phyloP scores from a whole-genome alignment of 2,329 filamentous ascomycete species.

The Chlorencoelia australis region DNA sequence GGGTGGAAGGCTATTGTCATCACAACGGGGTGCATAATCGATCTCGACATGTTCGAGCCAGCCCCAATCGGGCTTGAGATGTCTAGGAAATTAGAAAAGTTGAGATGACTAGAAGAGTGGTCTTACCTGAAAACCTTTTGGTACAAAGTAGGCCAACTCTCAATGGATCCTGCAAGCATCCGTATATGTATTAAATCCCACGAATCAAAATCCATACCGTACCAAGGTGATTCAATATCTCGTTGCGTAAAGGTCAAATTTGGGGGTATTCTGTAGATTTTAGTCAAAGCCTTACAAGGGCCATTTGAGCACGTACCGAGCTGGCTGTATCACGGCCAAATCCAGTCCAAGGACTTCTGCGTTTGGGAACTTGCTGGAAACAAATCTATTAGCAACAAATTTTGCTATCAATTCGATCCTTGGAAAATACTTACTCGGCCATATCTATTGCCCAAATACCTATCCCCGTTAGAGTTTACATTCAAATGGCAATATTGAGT shows the following conservation, averaged over 20 bases:
- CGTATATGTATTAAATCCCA: slow-evolving; percentile 73
- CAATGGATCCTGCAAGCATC: slow-evolving; percentile 68
- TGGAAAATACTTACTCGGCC: slow-evolving; percentile 49
- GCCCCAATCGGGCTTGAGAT: slow-evolving; percentile 66
- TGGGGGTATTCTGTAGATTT: slow-evolving; percentile 50
- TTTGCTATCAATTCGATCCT: not conserved
- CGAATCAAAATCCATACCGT: slow-evolving; percentile 29
- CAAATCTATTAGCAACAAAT: slow-evolving; percentile 38
- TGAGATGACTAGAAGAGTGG: not conserved
- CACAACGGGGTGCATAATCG: slow-evolving; percentile 66
- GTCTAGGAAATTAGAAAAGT: slow-evolving; percentile 36
- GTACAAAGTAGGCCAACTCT: slow-evolving; percentile 68
- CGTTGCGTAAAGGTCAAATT: slow-evolving; percentile 60
- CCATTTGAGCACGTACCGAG: slow-evolving; percentile 32
- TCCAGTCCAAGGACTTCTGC: slow-evolving; percentile 53
- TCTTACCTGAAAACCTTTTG: slow-evolving; percentile 54
- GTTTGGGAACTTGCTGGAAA: too few species aligned
- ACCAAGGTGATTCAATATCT: slow-evolving; percentile 73
- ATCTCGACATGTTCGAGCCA: slow-evolving; percentile 84
- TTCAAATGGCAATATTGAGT: too few species aligned
- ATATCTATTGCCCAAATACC: slow-evolving; percentile 89
- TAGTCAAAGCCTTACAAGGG: not conserved
- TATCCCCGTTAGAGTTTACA: too few species aligned
- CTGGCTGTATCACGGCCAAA: slow-evolving; percentile 50
- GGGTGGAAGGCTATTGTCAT: slow-evolving; percentile 50